A percentile compares a stretch with the other conserved stretches of the same genome.
phyloP scores from a whole-genome alignment of 2,329 filamentous ascomycete species.

The Alternaria sp. region DNA sequence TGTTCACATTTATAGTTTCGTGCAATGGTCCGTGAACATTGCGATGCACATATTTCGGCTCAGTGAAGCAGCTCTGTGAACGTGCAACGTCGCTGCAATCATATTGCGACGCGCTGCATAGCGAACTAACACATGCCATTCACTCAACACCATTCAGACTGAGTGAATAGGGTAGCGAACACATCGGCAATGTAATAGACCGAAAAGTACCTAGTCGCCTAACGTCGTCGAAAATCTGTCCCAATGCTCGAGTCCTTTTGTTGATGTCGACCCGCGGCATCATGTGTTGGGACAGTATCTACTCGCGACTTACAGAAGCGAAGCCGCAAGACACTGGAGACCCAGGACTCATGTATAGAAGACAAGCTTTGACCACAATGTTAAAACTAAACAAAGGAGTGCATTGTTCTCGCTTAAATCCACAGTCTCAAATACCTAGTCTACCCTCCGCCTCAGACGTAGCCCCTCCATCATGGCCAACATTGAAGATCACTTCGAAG shows the following conservation, averaged over 20 bases:
- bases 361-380: not conserved
- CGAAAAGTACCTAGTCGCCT: not conserved
- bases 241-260: not conserved
- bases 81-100: not conserved
- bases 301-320: not conserved
- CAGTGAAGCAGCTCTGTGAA: not conserved
- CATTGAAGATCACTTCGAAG: not conserved
- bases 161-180: not conserved
- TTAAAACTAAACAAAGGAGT: not conserved
- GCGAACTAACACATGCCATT: not conserved
- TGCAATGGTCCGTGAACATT: not conserved
- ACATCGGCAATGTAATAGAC: not conserved
- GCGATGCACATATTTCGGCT: not conserved
- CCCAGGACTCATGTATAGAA: not conserved
- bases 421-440: not conserved
- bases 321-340: not conserved
- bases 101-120: not conserved
- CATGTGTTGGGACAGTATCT: not conserved
- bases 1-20: not conserved
- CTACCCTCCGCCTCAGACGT: not conserved
- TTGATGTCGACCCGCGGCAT: not conserved
- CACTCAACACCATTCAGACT: not conserved
- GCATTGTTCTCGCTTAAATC: not conserved
- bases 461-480: not conserved
- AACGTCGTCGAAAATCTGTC: not conserved